phyloP scores from a whole-genome alignment of 805 yeast species.

The Metschnikowia shivogae region DNA sequence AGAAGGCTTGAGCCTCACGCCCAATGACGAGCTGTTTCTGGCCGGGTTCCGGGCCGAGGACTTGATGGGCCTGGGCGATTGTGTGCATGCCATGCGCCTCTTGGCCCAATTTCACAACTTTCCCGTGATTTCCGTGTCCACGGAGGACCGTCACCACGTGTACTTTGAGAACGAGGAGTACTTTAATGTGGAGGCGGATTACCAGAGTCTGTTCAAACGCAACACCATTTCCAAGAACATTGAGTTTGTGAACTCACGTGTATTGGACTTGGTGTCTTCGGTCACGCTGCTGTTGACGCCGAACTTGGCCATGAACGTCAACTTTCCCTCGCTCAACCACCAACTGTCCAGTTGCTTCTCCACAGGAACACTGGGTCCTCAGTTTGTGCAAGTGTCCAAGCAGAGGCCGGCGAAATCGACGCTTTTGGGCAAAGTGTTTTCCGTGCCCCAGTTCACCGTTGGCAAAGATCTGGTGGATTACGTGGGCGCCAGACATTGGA shows the following conservation, averaged over 20 bases:
- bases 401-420: background rate
- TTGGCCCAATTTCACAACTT: conserved; percentile 16
- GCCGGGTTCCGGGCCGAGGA: conserved; percentile 8
- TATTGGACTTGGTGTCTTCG: conserved; percentile 19
- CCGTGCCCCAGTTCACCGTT: conserved; percentile 7
- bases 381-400: conserved; percentile 7
- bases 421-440: conserved; percentile 8
- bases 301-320: conserved; percentile 19
- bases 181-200: conserved; percentile 17
- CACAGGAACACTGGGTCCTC: conserved; percentile 7
- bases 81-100: conserved; percentile 18
- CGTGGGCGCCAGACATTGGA: conserved; percentile 3
- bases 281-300: conserved; percentile 9
- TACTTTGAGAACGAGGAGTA: conserved; percentile 33
- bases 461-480: background rate
- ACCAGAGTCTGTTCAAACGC: conserved; percentile 11
- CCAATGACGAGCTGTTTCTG: background rate
- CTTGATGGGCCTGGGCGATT: conserved; percentile 2
- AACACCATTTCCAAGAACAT: conserved; percentile 23
- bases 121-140: conserved; percentile 22
- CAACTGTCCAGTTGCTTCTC: conserved; percentile 21
- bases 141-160: conserved; percentile 25
- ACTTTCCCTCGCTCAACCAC: conserved; percentile 29
- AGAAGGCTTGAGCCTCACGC: conserved; percentile 21
- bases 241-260: conserved; percentile 22